A percentile compares a stretch with the other conserved stretches of the same genome.
These are phyloP conservation scores for Salix viminalis DNA, from an alignment of 345 rosid genomes.

Conservation along the genomic window DNA sequence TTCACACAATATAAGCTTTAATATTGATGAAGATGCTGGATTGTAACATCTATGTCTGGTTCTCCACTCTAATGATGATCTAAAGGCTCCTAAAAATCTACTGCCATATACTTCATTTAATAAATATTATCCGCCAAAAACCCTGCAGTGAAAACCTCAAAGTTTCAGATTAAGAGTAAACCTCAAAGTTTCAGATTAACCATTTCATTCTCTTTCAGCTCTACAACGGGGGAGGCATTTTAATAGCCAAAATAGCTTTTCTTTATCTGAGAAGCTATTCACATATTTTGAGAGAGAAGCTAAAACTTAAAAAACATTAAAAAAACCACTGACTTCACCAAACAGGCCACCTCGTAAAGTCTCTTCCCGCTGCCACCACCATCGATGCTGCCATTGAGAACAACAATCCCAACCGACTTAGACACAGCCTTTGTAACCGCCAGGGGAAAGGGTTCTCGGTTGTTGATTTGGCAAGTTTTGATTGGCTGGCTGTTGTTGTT, in stretches of 20 bases:
- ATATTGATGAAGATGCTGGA: neutral
- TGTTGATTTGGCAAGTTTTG: neutral
- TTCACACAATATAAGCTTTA: neutral
- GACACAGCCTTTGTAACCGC: slow-evolving; percentile 84
- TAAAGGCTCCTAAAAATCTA: neutral
- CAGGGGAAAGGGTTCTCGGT: slow-evolving; percentile 76
- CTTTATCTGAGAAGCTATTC: too few species aligned
- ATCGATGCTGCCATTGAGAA: slow-evolving; percentile 46
- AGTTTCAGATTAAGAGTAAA: too few species aligned
- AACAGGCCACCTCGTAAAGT: slow-evolving; percentile 81
- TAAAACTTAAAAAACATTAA: too few species aligned
- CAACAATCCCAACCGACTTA: slow-evolving; percentile 64
- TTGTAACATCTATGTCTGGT: neutral
- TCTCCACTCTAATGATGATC: neutral
- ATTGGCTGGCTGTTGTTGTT: slow-evolving; percentile 3
- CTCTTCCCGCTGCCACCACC: slow-evolving; percentile 46
- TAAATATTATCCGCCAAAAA: neutral
- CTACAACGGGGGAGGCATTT: too few species aligned
- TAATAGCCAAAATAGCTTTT: too few species aligned
- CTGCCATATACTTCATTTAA: neutral
- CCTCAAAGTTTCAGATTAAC: too few species aligned
- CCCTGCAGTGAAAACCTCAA: too few species aligned
- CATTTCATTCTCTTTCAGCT: too few species aligned
- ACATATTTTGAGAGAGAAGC: too few species aligned
- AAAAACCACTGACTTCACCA: slow-evolving; percentile 75